Percentiles rank a stretch among this genome's conserved stretches.
These are phyloP conservation scores for Auxenochlorella protothecoides DNA, from an alignment of 139 green algal genomes.

Conservation along the genomic window DNA sequence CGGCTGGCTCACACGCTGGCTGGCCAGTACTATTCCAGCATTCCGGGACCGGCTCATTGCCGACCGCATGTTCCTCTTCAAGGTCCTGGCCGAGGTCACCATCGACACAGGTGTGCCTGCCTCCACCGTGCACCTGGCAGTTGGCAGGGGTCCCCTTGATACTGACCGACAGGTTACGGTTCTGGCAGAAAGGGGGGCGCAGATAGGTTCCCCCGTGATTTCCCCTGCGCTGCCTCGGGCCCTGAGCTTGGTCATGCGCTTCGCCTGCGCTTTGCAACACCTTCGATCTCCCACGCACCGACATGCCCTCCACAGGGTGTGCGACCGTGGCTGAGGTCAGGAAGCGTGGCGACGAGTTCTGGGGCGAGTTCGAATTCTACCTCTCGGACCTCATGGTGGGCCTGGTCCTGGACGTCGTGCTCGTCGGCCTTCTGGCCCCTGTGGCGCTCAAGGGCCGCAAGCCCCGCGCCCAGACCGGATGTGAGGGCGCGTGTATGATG, in stretches of 20 bases:
- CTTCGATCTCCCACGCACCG: no score
- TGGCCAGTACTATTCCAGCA: slow-evolving; percentile 46
- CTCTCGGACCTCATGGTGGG: slow-evolving; percentile 83
- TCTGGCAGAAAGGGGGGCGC: no score
- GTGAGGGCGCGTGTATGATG: no score
- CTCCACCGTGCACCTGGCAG: no score
- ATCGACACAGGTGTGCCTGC: slow-evolving; percentile 73
- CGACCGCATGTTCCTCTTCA: slow-evolving; percentile 82
- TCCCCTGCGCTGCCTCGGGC: no score
- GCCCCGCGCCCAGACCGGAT: not conserved
- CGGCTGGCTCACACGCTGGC: slow-evolving; percentile 27
- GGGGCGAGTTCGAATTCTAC: slow-evolving; percentile 96
- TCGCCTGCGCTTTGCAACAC: no score
- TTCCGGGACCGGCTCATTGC: slow-evolving; percentile 75
- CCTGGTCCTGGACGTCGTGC: slow-evolving; percentile 77
- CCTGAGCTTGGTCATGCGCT: no score
- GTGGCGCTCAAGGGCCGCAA: slow-evolving; percentile 49
- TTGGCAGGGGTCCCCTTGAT: no score
- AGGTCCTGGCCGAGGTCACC: slow-evolving; percentile 68
- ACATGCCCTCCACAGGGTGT: slow-evolving; percentile 43
- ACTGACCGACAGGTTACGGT: no score
- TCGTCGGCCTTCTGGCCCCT: slow-evolving; percentile 85
- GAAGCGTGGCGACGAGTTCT: slow-evolving; percentile 93
- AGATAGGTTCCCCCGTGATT: no score
- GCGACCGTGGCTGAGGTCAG: slow-evolving; percentile 89